Evolutionary conservation across 768 basidiomycete species (phyloP).

Genomic region (Suillus discolor): DNA sequence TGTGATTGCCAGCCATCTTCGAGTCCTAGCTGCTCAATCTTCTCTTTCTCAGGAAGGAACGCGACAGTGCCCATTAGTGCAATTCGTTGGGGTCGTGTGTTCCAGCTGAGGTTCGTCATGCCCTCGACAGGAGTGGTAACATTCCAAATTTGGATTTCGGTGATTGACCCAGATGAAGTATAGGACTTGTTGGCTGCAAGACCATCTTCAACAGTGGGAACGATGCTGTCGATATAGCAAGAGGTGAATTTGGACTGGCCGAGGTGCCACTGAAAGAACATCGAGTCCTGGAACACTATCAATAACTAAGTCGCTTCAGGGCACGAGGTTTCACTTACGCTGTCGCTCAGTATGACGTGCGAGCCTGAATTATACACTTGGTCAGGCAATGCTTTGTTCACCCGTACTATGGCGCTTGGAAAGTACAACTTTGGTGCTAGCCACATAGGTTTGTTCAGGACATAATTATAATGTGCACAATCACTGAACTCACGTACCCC

Average conservation of each 20-base stretch:
- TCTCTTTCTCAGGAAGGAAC: constrained; percentile 9
- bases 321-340: not conserved
- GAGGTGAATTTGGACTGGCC: constrained; percentile 14
- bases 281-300: constrained; percentile 21
- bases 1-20: constrained; percentile 15
- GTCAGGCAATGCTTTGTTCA: constrained; percentile 7
- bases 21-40: constrained; percentile 5
- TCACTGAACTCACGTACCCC: not conserved
- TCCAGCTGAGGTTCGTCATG: constrained; percentile 17
- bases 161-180: constrained; percentile 15
- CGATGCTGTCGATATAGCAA: constrained; percentile 21
- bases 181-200: constrained; percentile 18
- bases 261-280: constrained; percentile 25
- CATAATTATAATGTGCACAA: too few species aligned
- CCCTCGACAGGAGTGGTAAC: constrained; percentile 13
- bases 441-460: not conserved
- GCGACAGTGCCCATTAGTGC: constrained; percentile 21
- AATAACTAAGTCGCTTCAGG: not conserved
- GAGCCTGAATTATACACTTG: constrained; percentile 6
- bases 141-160: constrained; percentile 24
- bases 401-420: constrained; percentile 3
- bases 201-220: constrained; percentile 15
- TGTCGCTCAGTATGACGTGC: constrained; percentile 3
- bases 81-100: constrained; percentile 17
- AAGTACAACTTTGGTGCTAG: not conserved